A percentile compares a stretch with the other conserved stretches of the same genome.
phyloP scores from a whole-genome alignment of 2,329 filamentous ascomycete species.

The Sporothrix dimorphospora region DNA sequence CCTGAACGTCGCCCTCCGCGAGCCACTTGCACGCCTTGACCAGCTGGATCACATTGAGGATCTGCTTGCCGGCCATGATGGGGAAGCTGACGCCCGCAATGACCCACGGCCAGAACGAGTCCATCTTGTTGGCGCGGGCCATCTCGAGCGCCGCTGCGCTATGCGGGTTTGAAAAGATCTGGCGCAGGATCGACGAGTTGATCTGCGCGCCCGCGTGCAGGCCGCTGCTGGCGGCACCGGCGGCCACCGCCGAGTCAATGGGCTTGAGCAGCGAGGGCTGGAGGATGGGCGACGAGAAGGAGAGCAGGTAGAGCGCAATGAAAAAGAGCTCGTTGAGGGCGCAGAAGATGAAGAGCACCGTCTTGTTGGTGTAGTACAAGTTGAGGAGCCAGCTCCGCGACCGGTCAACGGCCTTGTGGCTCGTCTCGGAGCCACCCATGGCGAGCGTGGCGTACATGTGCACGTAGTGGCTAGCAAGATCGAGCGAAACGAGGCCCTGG shows the following conservation, averaged over 20 bases:
- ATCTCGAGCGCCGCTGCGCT: constrained; percentile 90
- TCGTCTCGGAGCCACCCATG: constrained; percentile 77
- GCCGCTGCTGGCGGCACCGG: constrained; percentile 48
- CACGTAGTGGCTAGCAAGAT: constrained; percentile 96
- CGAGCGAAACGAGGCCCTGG: constrained; percentile 88
- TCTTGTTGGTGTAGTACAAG: constrained; percentile 97
- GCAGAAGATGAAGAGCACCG: constrained; percentile 88
- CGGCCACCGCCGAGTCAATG: constrained; percentile 46
- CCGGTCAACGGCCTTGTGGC: constrained; percentile 94
- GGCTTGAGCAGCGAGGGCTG: constrained; percentile 79
- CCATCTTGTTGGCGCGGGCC: constrained; percentile 89
- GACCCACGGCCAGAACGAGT: constrained; percentile 67
- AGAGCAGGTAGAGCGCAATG: constrained; percentile 95
- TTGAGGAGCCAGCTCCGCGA: constrained; percentile 87
- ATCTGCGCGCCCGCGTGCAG: constrained; percentile 70
- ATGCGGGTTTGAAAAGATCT: constrained; percentile 86
- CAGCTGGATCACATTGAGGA: constrained; percentile 92
- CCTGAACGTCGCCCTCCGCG: constrained; percentile 82
- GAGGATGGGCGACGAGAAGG: constrained; percentile 88
- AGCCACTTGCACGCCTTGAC: constrained; percentile 91
- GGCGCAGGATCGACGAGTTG: constrained; percentile 67
- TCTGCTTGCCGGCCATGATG: constrained; percentile 88
- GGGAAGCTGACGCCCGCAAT: constrained; percentile 79
- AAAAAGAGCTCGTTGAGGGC: constrained; percentile 94
- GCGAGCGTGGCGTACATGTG: constrained; percentile 97